phyloP scores from a whole-genome alignment of 2,329 filamentous ascomycete genomes.

The Neonectria faginata region DNA sequence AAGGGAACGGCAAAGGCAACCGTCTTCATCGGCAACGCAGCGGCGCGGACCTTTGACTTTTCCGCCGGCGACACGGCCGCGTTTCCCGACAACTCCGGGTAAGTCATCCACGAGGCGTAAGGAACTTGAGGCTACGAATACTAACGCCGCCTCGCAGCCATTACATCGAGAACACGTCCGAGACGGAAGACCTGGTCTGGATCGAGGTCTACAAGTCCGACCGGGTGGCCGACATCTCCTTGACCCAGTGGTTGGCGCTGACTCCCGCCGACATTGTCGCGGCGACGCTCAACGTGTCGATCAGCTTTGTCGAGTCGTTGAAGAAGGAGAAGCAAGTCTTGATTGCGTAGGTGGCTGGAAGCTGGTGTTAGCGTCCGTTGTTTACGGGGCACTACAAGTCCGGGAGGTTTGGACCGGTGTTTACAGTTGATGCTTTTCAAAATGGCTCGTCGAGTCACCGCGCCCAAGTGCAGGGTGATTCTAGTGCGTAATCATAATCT shows the following conservation, averaged over 20 bases:
- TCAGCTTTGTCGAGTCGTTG: slow-evolving; percentile 66
- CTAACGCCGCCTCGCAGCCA: slow-evolving; percentile 55
- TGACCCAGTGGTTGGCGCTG: slow-evolving; percentile 77
- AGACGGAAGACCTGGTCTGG: slow-evolving; percentile 73
- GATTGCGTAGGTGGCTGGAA: slow-evolving; percentile 35
- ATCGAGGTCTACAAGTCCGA: slow-evolving; percentile 78
- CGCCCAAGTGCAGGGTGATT: not conserved
- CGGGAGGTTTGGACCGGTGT: not conserved
- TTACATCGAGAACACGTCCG: slow-evolving; percentile 76
- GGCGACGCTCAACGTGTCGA: slow-evolving; percentile 67
- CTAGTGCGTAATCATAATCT: not conserved
- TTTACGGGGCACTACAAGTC: not conserved
- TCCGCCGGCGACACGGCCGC: slow-evolving; percentile 74
- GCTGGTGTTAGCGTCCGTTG: not conserved
- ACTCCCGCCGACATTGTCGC: slow-evolving; percentile 73
- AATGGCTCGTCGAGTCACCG: not conserved
- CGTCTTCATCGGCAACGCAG: slow-evolving; percentile 71
- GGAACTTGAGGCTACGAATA: not conserved
- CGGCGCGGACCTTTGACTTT: slow-evolving; percentile 76
- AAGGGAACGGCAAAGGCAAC: slow-evolving; percentile 71
- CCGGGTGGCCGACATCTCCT: slow-evolving; percentile 72
- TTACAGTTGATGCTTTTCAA: slow-evolving; percentile 6
- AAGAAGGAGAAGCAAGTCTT: slow-evolving; percentile 75
- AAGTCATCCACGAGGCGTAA: slow-evolving; percentile 24
- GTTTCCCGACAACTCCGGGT: slow-evolving; percentile 73